Percentiles rank a stretch among this genome's conserved stretches.
Conservation (phyloP, 306 rosid genomes). For the Psophocarpus tetragonolobus region DNA sequence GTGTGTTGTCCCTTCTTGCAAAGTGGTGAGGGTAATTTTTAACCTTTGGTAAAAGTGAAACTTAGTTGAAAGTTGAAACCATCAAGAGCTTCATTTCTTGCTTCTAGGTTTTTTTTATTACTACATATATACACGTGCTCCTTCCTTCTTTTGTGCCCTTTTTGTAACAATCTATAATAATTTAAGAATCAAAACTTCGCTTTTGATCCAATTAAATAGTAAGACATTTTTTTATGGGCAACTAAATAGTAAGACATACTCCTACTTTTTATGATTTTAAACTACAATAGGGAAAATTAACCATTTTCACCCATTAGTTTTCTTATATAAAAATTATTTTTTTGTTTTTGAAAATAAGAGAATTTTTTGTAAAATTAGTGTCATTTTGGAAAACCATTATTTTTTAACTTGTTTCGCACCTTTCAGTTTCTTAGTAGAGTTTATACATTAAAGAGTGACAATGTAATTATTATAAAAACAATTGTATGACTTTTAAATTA, state of each 20-base stretch:
- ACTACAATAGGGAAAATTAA: background rate
- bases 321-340: background rate
- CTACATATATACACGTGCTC: conserved; percentile 29
- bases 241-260: background rate
- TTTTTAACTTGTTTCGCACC: background rate
- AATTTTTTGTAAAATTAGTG: background rate
- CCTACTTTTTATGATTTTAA: background rate
- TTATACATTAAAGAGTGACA: too few relatives aligned
- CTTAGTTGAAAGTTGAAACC: background rate
- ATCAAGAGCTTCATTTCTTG: background rate
- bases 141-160: conserved; percentile 24
- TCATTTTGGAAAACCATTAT: background rate
- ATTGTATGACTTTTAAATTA: too few relatives aligned
- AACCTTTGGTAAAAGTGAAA: conserved; percentile 14
- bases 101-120: conserved; percentile 16
- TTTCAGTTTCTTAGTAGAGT: too few relatives aligned
- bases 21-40: background rate
- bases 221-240: too few relatives aligned
- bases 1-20: background rate
- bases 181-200: conserved; percentile 30
- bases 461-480: too few relatives aligned
- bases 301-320: background rate
- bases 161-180: conserved; percentile 8
- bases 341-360: background rate
- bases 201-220: conserved; percentile 34